A percentile compares a stretch with the other conserved stretches of the same genome.
Evolutionary conservation across 2,329 filamentous ascomycete species (phyloP).

Genomic region (Orbilia ellipsospora): DNA sequence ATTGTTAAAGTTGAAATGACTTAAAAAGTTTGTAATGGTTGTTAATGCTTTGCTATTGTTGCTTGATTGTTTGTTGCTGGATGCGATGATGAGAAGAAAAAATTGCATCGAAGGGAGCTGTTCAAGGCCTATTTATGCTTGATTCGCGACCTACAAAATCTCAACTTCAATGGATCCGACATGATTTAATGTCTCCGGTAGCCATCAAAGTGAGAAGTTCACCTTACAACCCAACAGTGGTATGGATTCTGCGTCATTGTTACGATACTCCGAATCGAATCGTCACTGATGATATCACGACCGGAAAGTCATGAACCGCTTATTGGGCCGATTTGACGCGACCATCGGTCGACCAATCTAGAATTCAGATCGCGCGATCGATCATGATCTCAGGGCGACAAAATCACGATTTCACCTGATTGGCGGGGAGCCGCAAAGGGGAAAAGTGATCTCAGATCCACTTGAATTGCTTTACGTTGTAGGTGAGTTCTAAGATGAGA

Average conservation of each 20-base stretch:
- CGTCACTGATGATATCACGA: too few relatives aligned
- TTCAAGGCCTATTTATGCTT: too few relatives aligned
- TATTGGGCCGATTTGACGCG: background rate
- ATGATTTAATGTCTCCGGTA: too few relatives aligned
- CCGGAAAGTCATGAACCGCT: background rate
- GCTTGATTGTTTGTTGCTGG: background rate
- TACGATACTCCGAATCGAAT: too few relatives aligned
- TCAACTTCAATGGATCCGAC: too few relatives aligned
- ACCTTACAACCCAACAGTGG: too few relatives aligned
- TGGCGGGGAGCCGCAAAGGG: background rate
- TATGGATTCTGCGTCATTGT: too few relatives aligned
- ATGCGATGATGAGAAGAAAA: background rate
- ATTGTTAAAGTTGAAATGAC: background rate
- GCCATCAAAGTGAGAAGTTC: too few relatives aligned
- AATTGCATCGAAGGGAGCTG: too few relatives aligned
- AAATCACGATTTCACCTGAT: slow-evolving; percentile 6
- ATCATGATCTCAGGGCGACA: background rate
- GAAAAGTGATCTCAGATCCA: background rate
- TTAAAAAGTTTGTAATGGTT: background rate
- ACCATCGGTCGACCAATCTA: background rate
- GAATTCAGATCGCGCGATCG: background rate
- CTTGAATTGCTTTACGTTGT: background rate
- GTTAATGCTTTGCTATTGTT: slow-evolving; percentile 11
- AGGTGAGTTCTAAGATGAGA: too few relatives aligned
- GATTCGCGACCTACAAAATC: too few relatives aligned